Base-by-base conservation (phyloP, 495 filamentous ascomycete genomes). In the Coniosporium apollinis region DNA sequence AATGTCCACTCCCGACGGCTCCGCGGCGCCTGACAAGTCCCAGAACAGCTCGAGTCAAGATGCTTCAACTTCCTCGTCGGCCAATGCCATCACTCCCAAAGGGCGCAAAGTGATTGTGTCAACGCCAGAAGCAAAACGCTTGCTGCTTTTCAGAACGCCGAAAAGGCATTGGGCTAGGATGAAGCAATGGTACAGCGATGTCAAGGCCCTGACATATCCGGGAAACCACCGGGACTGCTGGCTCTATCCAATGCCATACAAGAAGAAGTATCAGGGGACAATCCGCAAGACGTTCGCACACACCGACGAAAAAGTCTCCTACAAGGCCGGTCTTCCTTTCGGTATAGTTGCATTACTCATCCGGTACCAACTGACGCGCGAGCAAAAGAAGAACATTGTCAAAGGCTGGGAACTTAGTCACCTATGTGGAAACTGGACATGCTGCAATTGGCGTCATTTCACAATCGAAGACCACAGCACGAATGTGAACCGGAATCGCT, bases 371-470 rank as follows among this genome's bases (percentile, higher is more conserved):
- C 20, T 60, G 30, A 55, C 47, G 4, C 39, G 46, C 5, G 42
- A 44, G n/a, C 51, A 55, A 21, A 51, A 42, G 30, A 37, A 52
- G 15, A 53, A 55, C 3, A 57, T 46, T 17, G 45, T 60, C 22
- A 35, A 50, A 5, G 26, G 50, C 15, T 58, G 55, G 55, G 51
- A 54, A 30, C 35, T 52, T 0, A 51, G 46, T 22, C 55, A 60
- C 36, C 46, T 60, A 2, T 58, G 57, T 30, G 55, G 55, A 1
- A 58, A 60, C 28, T 60, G 57, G 53, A 50, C 37, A 0, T 58
- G 57, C 32, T 31, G 47, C n/a, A 60, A 60, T 38, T 42, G 43
- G 3, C 26, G 21, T 3, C 57, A 60, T 38, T 36, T 45, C 3
- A 50, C 43, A 4, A 39, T 56, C 7, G 57, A 60, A 34, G 29